A percentile compares a stretch with the other conserved stretches of the same genome.
Conservation (phyloP, 2,329 filamentous ascomycete genomes). For the Huntiella omanensis region DNA sequence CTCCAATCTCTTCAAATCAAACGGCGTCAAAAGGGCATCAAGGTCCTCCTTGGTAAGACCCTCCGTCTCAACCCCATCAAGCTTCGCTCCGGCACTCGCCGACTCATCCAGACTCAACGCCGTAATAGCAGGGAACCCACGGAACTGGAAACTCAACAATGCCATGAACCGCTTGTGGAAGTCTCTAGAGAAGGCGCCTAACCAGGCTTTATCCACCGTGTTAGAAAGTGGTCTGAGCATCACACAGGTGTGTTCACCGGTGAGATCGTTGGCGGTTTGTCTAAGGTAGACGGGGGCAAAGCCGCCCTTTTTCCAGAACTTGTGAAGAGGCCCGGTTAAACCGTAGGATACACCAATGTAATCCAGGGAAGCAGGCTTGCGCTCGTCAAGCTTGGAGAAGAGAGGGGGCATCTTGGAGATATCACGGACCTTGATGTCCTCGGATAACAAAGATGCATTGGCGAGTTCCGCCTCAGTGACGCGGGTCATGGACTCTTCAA, state of each 20-base stretch:
- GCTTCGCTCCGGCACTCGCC: conserved; percentile 50
- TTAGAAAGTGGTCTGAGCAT: conserved; percentile 71
- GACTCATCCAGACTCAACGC: conserved; percentile 81
- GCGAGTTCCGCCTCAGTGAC: conserved; percentile 70
- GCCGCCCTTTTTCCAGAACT: conserved; percentile 82
- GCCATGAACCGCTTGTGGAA: conserved; percentile 89
- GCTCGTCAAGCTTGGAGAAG: conserved; percentile 73
- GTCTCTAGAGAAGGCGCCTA: conserved; percentile 76
- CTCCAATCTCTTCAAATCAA: conserved; percentile 86
- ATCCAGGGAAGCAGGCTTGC: conserved; percentile 61
- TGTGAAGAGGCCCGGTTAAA: conserved; percentile 69
- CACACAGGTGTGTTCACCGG: conserved; percentile 92
- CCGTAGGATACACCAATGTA: conserved; percentile 94
- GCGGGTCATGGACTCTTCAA: conserved; percentile 47
- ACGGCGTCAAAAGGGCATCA: conserved; percentile 64
- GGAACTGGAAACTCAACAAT: conserved; percentile 83
- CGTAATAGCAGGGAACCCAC: conserved; percentile 55
- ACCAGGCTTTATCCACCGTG: conserved; percentile 58
- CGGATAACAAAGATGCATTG: conserved; percentile 56
- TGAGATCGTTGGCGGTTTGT: conserved; percentile 90
- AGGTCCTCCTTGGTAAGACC: conserved; percentile 56
- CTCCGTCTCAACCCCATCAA: conserved; percentile 32
- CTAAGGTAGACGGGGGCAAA: conserved; percentile 86
- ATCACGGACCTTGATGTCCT: conserved; percentile 79
- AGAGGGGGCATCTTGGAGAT: conserved; percentile 83